A percentile compares a stretch with the other conserved stretches of the same genome.
phyloP scores from a whole-genome alignment of 2,329 filamentous ascomycete genomes.

The Fusarium oligoseptatum region DNA sequence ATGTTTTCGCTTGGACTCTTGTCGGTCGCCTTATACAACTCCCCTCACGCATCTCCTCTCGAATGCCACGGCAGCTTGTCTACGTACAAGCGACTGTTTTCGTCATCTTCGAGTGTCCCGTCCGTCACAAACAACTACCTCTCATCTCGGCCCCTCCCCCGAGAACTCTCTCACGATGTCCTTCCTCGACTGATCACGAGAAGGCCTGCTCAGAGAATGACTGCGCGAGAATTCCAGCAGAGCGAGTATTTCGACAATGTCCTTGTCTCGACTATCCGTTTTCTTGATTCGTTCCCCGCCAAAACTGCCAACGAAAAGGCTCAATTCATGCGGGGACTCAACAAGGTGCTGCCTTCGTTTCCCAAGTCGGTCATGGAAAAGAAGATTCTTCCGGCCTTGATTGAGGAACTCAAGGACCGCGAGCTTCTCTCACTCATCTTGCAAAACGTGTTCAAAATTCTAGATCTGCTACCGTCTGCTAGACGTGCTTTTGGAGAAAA shows the following conservation, averaged over 20 bases:
- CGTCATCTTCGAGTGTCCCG: slow-evolving; percentile 82
- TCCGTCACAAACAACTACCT: slow-evolving; percentile 87
- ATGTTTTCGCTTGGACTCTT: slow-evolving; percentile 94
- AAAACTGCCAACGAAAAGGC: slow-evolving; percentile 94
- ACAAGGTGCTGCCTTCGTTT: slow-evolving; percentile 90
- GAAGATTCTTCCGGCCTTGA: slow-evolving; percentile 87
- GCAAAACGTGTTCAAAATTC: slow-evolving; percentile 92
- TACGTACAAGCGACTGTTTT: slow-evolving; percentile 87
- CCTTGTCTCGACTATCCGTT: slow-evolving; percentile 94
- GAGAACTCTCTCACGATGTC: slow-evolving; percentile 80
- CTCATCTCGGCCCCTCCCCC: slow-evolving; percentile 82
- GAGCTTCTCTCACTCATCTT: slow-evolving; percentile 88
- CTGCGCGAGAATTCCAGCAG: slow-evolving; percentile 91
- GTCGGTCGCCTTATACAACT: slow-evolving; percentile 92
- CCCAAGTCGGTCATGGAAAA: slow-evolving; percentile 94
- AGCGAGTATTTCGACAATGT: slow-evolving; percentile 98
- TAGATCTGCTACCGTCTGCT: slow-evolving; percentile 81
- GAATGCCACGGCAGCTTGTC: slow-evolving; percentile 85
- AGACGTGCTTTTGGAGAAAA: slow-evolving; percentile 86
- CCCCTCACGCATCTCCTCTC: slow-evolving; percentile 89
- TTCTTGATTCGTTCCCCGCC: slow-evolving; percentile 89
- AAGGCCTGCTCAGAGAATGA: slow-evolving; percentile 87
- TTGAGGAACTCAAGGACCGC: slow-evolving; percentile 94
- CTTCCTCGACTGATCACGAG: slow-evolving; percentile 89
- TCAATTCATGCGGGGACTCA: slow-evolving; percentile 89